Evolutionary conservation across 345 rosid species (phyloP).

Genomic region (Gossypium stocksii): DNA sequence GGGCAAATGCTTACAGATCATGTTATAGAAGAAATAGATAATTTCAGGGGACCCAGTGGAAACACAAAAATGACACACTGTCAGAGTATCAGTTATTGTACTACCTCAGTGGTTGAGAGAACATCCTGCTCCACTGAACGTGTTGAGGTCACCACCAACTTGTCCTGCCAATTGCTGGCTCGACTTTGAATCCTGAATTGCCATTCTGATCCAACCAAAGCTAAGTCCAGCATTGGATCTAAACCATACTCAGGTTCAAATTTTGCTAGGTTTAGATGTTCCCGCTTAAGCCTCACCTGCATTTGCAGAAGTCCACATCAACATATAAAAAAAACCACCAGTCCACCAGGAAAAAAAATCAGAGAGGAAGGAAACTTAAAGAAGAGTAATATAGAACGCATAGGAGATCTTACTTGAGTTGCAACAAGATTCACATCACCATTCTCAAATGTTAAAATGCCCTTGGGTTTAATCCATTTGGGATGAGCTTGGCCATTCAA

Average conservation of each 20-base stretch:
- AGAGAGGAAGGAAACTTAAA: not conserved
- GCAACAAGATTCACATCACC: slow-evolving; percentile 99
- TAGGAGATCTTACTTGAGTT: slow-evolving; percentile 64
- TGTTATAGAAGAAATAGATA: not conserved
- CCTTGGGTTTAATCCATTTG: slow-evolving; percentile 81
- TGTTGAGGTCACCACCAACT: slow-evolving; percentile 84
- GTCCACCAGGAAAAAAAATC: not conserved
- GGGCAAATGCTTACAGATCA: not conserved
- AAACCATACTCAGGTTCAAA: slow-evolving; percentile 92
- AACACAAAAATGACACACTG: slow-evolving; percentile 4
- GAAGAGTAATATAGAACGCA: slow-evolving; percentile 2
- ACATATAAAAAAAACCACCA: not conserved
- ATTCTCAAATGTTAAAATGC: slow-evolving; percentile 85
- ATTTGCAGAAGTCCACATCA: slow-evolving; percentile 20
- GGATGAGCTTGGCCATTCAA: slow-evolving; percentile 90
- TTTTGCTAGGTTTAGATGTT: slow-evolving; percentile 87
- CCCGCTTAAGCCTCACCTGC: slow-evolving; percentile 92
- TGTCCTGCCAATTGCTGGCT: slow-evolving; percentile 97
- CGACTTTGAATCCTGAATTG: slow-evolving; percentile 95
- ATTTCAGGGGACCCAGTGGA: not conserved
- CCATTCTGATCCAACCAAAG: slow-evolving; percentile 98
- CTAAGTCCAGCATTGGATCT: slow-evolving; percentile 90
- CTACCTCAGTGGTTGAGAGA: slow-evolving; percentile 91
- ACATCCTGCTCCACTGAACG: slow-evolving; percentile 94
- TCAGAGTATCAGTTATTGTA: slow-evolving; percentile 1